A percentile compares a stretch with the other conserved stretches of the same genome.
Conservation (phyloP, 208 protist genomes). For the Tritrichomonas foetus region DNA sequence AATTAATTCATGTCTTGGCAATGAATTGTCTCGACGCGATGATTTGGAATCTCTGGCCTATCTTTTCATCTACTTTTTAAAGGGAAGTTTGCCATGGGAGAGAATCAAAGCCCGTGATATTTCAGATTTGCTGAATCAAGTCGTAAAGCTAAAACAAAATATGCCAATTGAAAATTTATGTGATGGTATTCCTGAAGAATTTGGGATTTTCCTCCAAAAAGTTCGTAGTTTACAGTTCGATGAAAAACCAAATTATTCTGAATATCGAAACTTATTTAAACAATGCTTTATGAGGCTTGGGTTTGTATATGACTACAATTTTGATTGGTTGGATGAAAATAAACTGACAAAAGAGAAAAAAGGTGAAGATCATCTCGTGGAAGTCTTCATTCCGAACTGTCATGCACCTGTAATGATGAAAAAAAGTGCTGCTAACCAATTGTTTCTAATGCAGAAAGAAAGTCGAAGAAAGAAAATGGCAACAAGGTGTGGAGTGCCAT, state of each 20-base stretch:
- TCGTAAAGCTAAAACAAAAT: neutral
- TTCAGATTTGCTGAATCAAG: neutral
- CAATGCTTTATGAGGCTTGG: neutral
- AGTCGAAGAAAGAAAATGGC: too few relatives aligned
- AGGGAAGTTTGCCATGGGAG: neutral
- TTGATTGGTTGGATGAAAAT: too few relatives aligned
- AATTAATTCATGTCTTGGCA: constrained; percentile 98
- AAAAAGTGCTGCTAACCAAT: too few relatives aligned
- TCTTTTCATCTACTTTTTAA: neutral
- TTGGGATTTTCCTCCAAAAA: neutral
- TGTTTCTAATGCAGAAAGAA: too few relatives aligned
- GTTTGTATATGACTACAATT: neutral
- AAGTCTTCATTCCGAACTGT: too few relatives aligned
- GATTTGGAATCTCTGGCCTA: constrained; percentile 18
- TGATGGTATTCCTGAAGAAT: neutral
- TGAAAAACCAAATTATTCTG: neutral
- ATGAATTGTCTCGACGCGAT: constrained; percentile 70
- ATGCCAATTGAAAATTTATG: neutral
- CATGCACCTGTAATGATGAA: too few relatives aligned
- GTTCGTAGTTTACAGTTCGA: neutral
- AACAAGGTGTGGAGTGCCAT: too few relatives aligned
- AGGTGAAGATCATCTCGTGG: too few relatives aligned
- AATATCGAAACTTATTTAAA: neutral
- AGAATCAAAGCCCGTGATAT: neutral
- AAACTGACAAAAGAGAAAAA: too few relatives aligned